Base-by-base conservation (phyloP, 352 stramenopile species). In the Poterioochromonas sp. region DNA sequence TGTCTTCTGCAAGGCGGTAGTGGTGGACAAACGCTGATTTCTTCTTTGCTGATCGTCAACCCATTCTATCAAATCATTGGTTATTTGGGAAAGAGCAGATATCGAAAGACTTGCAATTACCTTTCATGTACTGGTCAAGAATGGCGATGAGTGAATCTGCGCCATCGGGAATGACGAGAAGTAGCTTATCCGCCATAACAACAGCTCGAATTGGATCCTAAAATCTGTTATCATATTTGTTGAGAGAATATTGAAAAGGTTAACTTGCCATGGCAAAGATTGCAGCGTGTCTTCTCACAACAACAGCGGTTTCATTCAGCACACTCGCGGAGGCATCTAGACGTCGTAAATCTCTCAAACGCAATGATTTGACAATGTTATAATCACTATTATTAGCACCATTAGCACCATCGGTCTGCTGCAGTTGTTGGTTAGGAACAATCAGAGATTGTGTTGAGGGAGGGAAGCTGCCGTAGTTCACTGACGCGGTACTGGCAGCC, bases 151-250 rank as follows among this genome's bases (percentile, higher is more conserved):
- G 3, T n/a, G 35, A 54, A 40, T 74, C 39, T 18, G 35, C 39
- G 51, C 39, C 65, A 1, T 11, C 2, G 29, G 43, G 44, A 15
- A 76, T n/a, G 8, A 76, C 0, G 11, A 62, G 43, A 34, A 76
- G 37, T 3, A 76, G 20, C 35, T 32, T 5, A 43, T 37, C 5
- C 2, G 44, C 15, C 41, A 64, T 76, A 2, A 76, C n/a, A 5
- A 76, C 34, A 15, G 69, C 47, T 64, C 69, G 69, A 43, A 76
- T 40, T 8, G 69, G 69, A 64, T 76, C 69, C 63, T 47, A 47
- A 40, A 68, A 68, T 32, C 5, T 35, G 29, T 68, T 39, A 68
- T 40, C 12, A 68, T 68, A 40, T 32, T 5, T 29, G 15, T 15
- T 26, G 15, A 15, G 26, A 58, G 15, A 58, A 58, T 26, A 68